Evolutionary conservation across 148 eudicot species (phyloP).

Genomic region (Chenopodium berlandieri): DNA sequence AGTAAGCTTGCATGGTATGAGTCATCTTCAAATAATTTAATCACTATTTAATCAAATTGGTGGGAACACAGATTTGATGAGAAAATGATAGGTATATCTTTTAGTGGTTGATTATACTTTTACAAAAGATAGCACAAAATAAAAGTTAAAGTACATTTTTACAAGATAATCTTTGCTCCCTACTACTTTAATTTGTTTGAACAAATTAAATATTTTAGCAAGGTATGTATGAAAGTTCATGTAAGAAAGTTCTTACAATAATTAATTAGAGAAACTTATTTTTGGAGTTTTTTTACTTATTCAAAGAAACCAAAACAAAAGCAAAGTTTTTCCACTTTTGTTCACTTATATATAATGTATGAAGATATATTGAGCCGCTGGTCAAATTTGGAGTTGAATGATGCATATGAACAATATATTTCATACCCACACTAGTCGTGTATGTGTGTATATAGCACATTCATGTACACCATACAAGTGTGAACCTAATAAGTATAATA

Average conservation of each 20-base stretch:
- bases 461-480: too few species aligned
- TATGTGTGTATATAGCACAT: too few species aligned
- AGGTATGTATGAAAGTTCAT: conserved; percentile 30
- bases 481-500: too few species aligned
- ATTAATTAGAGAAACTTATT: too few species aligned
- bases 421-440: too few species aligned
- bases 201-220: conserved; percentile 12
- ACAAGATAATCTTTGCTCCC: conserved; percentile 41
- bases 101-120: conserved; percentile 27
- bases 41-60: conserved; percentile 17
- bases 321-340: conserved; percentile 29
- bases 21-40: conserved; percentile 4
- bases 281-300: not conserved
- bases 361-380: conserved; percentile 2
- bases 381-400: conserved; percentile 21
- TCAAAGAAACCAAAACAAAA: conserved; percentile 17
- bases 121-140: conserved; percentile 29
- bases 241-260: conserved; percentile 32
- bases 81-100: conserved; percentile 25
- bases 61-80: conserved; percentile 20
- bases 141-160: conserved; percentile 31
- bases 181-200: conserved; percentile 14
- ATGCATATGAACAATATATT: too few species aligned
- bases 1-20: conserved; percentile 16
- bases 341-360: conserved; percentile 13